A percentile compares a stretch with the other conserved stretches of the same genome.
phyloP scores from a whole-genome alignment of 1,284 basidiomycete genomes.

The Rhodotorula glutinis region DNA sequence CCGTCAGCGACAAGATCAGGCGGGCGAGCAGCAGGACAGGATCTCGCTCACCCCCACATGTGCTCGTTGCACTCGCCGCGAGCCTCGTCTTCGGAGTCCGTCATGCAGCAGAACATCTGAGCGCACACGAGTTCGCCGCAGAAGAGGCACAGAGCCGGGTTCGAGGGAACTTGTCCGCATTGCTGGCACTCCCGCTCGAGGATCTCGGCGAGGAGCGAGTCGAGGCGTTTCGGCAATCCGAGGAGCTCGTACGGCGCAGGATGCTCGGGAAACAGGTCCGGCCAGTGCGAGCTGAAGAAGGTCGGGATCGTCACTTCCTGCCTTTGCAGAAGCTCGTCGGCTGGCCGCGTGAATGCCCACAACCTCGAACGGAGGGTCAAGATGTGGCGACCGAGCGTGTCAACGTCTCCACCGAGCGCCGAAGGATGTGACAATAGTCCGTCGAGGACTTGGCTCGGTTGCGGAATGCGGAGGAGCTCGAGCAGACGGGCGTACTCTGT shows the following conservation, averaged over 20 bases:
- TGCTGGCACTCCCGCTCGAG: conserved; percentile 66
- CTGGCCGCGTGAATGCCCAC: neutral
- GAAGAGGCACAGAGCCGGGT: conserved; percentile 86
- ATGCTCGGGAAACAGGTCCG: conserved; percentile 58
- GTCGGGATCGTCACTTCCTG: neutral
- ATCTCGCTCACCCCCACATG: conserved; percentile 65
- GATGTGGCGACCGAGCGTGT: neutral
- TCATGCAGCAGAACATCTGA: conserved; percentile 88
- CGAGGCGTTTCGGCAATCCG: conserved; percentile 74
- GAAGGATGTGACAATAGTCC: neutral
- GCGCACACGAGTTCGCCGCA: conserved; percentile 87
- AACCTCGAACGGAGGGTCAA: conserved; percentile 7
- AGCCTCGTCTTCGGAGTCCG: conserved; percentile 59
- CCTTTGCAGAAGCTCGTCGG: neutral
- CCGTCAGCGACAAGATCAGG: conserved; percentile 40
- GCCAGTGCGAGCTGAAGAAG: conserved; percentile 2
- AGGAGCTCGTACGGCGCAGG: conserved; percentile 81
- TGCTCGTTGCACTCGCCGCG: conserved; percentile 93
- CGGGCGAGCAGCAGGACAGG: conserved; percentile 46
- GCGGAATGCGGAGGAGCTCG: conserved; percentile 70
- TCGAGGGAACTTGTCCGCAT: conserved; percentile 75
- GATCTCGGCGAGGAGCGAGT: conserved; percentile 72
- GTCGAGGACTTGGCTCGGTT: conserved; percentile 62
- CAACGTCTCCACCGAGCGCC: neutral
- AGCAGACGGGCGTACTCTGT: conserved; percentile 77